These are phyloP conservation scores for Blastocystis sp. DNA, from an alignment of 352 stramenopile species.

Conservation along the genomic window DNA sequence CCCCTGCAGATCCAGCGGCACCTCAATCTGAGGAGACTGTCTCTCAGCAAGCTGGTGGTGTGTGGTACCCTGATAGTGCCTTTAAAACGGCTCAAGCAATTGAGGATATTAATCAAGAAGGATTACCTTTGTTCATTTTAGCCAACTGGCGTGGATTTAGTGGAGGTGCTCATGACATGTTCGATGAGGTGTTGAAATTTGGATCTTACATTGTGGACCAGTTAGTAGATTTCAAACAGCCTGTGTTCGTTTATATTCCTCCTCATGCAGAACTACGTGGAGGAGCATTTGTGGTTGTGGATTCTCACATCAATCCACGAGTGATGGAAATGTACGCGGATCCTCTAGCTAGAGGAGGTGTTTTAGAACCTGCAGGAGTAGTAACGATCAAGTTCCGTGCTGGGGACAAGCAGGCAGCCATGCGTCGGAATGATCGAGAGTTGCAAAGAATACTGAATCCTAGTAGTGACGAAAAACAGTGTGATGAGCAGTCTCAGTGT, in stretches of 20 bases:
- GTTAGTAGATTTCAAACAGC: conserved; percentile 96
- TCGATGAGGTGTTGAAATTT: conserved; percentile 99
- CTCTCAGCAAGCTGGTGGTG: conserved; percentile 93
- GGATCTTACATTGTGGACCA: conserved; percentile 98
- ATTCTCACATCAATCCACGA: conserved; percentile 96
- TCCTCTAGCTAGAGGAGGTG: conserved; percentile 85
- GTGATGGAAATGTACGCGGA: conserved; percentile 99
- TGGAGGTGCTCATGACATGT: conserved; percentile 98
- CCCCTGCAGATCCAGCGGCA: conserved; percentile 93
- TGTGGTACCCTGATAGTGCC: conserved; percentile 99
- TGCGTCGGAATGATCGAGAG: conserved; percentile 92
- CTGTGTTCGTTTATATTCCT: conserved; percentile 99
- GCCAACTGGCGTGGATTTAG: conserved; percentile 99
- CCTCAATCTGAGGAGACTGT: conserved; percentile 91
- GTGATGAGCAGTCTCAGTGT: not conserved
- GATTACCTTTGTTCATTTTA: conserved; percentile 98
- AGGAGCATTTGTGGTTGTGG: conserved; percentile 97
- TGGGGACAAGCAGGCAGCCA: conserved; percentile 90
- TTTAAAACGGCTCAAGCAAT: conserved; percentile 99
- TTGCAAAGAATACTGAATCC: conserved; percentile 80
- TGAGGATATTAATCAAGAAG: conserved; percentile 96
- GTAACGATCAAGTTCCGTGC: conserved; percentile 99
- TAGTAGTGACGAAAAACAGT: not conserved
- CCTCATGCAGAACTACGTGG: conserved; percentile 95
- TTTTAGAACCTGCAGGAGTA: conserved; percentile 94